phyloP scores from a whole-genome alignment of 768 basidiomycete genomes.

The Daedalea quercina region DNA sequence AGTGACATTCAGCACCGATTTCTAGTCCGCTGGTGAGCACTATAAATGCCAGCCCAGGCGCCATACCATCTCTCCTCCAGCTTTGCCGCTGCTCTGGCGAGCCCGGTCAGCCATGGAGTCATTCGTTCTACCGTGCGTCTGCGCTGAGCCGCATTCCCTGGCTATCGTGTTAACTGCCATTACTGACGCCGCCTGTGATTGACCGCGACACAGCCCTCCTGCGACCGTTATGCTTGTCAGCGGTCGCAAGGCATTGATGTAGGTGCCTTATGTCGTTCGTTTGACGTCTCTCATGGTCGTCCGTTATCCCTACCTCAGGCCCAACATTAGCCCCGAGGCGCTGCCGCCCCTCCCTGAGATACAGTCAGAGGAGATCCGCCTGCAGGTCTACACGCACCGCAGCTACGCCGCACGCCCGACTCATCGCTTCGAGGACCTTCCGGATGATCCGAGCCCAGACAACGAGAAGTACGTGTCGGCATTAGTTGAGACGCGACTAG shows the following conservation, averaged over 20 bases:
- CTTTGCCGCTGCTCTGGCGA: not conserved
- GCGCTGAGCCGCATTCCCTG: not conserved
- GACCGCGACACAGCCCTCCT: not conserved
- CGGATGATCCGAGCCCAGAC: constrained; percentile 68
- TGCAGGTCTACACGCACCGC: constrained; percentile 71
- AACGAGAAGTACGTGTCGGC: constrained; percentile 62
- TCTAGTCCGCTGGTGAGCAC: not conserved
- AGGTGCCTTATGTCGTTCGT: not conserved
- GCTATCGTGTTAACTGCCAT: too few species aligned
- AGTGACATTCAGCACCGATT: not conserved
- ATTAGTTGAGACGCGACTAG: too few species aligned
- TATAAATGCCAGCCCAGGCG: not conserved
- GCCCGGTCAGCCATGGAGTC: not conserved
- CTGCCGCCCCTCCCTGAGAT: constrained; percentile 59
- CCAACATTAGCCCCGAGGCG: constrained; percentile 26
- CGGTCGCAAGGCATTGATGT: constrained; percentile 6
- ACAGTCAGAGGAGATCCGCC: constrained; percentile 33
- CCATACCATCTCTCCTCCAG: not conserved
- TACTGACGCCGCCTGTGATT: not conserved
- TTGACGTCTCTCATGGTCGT: not conserved
- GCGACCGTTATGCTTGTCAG: not conserved
- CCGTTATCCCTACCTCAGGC: constrained; percentile 16
- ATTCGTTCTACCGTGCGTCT: not conserved
- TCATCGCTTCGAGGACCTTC: constrained; percentile 70
- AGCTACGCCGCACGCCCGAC: constrained; percentile 63